Base-by-base conservation (phyloP, 306 rosid species). In the Oxytropis ochrocephala region DNA sequence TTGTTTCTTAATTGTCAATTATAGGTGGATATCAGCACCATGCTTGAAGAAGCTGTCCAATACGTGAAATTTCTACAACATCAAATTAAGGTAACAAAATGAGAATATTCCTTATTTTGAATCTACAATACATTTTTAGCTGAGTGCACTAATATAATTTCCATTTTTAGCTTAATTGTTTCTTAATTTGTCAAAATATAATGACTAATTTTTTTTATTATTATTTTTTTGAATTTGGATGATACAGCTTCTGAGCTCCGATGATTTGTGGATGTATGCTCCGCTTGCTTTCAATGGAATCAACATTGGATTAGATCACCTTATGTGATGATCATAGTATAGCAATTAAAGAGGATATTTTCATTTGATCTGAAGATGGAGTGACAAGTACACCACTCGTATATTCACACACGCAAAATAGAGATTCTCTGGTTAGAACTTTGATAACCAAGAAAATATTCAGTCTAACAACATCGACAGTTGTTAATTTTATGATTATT, bases 21-120 rank as follows among this genome's bases (percentile, higher is more conserved):
- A 52, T 76, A 90, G 92, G 94, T 91, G 49, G 96, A 91, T 81
- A 84, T 87, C 43, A 89, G 96, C 83, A 91, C 94, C 60, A 89
- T 89, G 94, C 96, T 91, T 48, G 98, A 94, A 75, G 98, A 94
- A 87, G 97, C 95, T 36, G 96, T 90, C 46, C 88, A 87, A 18
- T 90, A 94, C 52, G 98, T 94, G 56, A 88, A 88, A 70, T 88
- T 94, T 64, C 75, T 94, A 66, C 96, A 88, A 75, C 94, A 78
- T 41, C 98, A 94, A 83, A 88, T 90, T 53, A 88, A 88, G 97
- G 98, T 94, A 65, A 70, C 80, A 53, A 72, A 6, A 24, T 27
- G 16, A 41, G 13, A 68, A 55, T 49, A 61, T 16, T 51, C 55
- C 27, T 27, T 36, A 54, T 17, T 65, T 2, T 60, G 13, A 11